Evolutionary conservation across 345 rosid species (phyloP).

Genomic region (Lagerstroemia speciosa): DNA sequence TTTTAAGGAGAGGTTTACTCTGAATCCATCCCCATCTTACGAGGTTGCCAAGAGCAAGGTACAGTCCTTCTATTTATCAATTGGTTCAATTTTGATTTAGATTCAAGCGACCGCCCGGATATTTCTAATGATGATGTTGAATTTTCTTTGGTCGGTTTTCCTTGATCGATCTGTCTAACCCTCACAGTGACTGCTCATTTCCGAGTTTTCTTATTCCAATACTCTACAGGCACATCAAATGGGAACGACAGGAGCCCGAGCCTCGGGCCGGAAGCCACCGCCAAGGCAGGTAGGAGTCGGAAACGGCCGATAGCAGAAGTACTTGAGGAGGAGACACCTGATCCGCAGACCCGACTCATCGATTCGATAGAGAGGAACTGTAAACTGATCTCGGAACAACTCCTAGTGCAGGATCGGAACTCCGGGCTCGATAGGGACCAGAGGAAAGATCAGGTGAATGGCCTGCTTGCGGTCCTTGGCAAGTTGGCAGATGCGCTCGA

Average conservation of each 20-base stretch:
- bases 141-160: too few relatives aligned
- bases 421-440: conserved; percentile 73
- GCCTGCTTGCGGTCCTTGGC: conserved; percentile 65
- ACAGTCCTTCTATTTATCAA: too few relatives aligned
- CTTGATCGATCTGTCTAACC: too few relatives aligned
- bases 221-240: conserved; percentile 31
- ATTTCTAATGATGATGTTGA: too few relatives aligned
- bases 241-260: conserved; percentile 37
- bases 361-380: conserved; percentile 68
- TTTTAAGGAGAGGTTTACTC: too few relatives aligned
- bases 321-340: conserved; percentile 31
- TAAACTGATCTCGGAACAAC: conserved; percentile 65
- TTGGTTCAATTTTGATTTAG: too few relatives aligned
- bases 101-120: too few relatives aligned
- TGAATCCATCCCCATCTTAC: too few relatives aligned
- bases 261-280: conserved; percentile 48
- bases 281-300: conserved; percentile 60
- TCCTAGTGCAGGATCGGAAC: conserved; percentile 68
- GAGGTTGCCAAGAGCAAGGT: too few relatives aligned
- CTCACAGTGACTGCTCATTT: too few relatives aligned
- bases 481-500: conserved; percentile 86
- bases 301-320: conserved; percentile 38
- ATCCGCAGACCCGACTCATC: conserved; percentile 39
- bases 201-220: too few relatives aligned
- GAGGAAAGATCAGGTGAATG: conserved; percentile 58